These are phyloP conservation scores for Puccinellia tenuiflora DNA, from an alignment of 176 grass and related monocot species.

Conservation along the genomic window DNA sequence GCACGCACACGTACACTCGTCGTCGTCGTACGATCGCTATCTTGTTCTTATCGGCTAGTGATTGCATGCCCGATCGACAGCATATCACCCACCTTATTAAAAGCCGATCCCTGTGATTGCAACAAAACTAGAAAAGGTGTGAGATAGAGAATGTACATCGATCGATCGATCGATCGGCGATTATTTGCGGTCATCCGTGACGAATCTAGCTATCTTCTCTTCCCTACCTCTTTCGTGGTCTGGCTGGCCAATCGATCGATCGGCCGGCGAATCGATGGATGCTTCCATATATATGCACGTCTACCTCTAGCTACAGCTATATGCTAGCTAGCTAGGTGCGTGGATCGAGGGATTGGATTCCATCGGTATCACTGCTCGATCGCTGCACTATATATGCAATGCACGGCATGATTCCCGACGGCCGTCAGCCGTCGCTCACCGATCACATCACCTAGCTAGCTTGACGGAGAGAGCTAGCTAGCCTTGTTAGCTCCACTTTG, in stretches of 20 bases:
- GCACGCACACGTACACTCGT: neutral
- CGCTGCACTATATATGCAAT: neutral
- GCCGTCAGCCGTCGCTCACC: neutral
- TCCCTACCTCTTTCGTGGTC: neutral
- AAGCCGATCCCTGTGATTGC: neutral
- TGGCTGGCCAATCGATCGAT: neutral
- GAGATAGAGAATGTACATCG: neutral
- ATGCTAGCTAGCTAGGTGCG: neutral
- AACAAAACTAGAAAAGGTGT: neutral
- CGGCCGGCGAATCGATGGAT: constrained; percentile 31
- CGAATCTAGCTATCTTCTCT: neutral
- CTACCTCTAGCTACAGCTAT: neutral
- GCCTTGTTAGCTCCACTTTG: neutral
- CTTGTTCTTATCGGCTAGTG: neutral
- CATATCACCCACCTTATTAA: neutral
- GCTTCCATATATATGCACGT: constrained; percentile 1
- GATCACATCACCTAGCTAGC: neutral
- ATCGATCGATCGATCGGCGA: neutral
- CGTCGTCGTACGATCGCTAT: constrained; percentile 1
- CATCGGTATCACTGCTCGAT: neutral
- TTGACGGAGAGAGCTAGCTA: neutral
- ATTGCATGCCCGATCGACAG: neutral
- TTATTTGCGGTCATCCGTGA: constrained; percentile 19
- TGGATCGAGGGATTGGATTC: constrained; percentile 51
- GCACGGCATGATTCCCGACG: neutral